These are phyloP conservation scores for Ogataea degrootiae DNA, from an alignment of 805 yeast genomes.

Conservation along the genomic window DNA sequence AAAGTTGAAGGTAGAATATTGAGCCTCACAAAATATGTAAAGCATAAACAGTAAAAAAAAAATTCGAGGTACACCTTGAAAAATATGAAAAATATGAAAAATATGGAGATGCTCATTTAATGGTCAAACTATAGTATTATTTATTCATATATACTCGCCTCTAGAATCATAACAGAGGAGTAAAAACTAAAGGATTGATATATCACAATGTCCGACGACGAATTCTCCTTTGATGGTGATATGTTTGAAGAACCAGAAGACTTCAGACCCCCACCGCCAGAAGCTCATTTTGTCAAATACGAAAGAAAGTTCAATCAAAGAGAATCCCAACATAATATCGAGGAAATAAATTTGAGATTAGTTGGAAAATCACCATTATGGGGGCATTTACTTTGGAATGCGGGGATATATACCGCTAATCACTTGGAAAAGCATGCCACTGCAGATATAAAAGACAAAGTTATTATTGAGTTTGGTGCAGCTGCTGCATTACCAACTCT, in stretches of 20 bases:
- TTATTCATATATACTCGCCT: no score
- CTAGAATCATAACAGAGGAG: no score
- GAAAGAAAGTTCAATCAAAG: slow-evolving; percentile 34
- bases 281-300: slow-evolving; percentile 65
- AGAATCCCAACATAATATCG: slow-evolving; percentile 34
- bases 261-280: slow-evolving; percentile 58
- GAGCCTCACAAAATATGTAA: no score
- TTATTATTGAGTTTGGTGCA: slow-evolving; percentile 89
- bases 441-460: slow-evolving; percentile 52
- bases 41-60: no score
- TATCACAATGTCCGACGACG: slow-evolving; percentile 16
- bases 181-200: neutral
- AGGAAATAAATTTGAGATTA: slow-evolving; percentile 51
- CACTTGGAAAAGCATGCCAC: slow-evolving; percentile 62
- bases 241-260: slow-evolving; percentile 83
- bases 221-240: slow-evolving; percentile 34
- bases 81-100: no score
- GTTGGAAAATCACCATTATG: slow-evolving; percentile 93
- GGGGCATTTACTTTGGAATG: slow-evolving; percentile 98
- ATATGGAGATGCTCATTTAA: no score
- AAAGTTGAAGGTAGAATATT: no score
- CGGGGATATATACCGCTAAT: slow-evolving; percentile 86
- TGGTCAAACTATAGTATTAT: no score
- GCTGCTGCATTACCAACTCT: slow-evolving; percentile 90
- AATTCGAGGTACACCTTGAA: no score